Conservation (phyloP, 2,329 filamentous ascomycete species). For the Paecilomyces sp. region DNA sequence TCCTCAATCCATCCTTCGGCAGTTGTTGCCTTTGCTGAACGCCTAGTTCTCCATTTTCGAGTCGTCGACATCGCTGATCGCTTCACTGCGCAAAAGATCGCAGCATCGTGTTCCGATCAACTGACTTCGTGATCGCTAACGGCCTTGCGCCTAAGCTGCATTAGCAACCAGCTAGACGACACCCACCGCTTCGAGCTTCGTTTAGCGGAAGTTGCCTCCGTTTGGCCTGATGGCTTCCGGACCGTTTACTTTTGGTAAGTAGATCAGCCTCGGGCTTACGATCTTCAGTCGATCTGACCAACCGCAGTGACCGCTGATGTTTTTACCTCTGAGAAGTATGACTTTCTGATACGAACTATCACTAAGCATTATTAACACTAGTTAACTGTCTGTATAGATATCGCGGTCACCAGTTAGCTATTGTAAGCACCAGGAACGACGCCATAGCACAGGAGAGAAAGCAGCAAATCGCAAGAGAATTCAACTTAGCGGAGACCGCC, state of each 20-base stretch:
- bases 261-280: background rate
- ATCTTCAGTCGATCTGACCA: background rate
- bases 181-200: background rate
- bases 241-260: conserved; percentile 13
- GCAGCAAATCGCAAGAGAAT: conserved; percentile 54
- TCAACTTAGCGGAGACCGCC: conserved; percentile 59
- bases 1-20: background rate
- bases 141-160: background rate
- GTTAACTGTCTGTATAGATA: conserved; percentile 6
- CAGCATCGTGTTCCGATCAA: background rate
- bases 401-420: conserved; percentile 53
- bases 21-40: background rate
- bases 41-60: background rate
- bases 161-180: background rate
- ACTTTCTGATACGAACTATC: background rate
- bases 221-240: conserved; percentile 10
- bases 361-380: background rate
- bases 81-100: background rate
- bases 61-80: background rate
- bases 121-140: background rate
- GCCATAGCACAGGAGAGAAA: conserved; percentile 47
- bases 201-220: background rate
- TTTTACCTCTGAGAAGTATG: background rate
- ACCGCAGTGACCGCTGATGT: background rate
- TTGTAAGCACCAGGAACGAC: conserved; percentile 46